Conservation (phyloP, 2,329 filamentous ascomycete genomes). For the Ophiostoma himal-ulmi region DNA sequence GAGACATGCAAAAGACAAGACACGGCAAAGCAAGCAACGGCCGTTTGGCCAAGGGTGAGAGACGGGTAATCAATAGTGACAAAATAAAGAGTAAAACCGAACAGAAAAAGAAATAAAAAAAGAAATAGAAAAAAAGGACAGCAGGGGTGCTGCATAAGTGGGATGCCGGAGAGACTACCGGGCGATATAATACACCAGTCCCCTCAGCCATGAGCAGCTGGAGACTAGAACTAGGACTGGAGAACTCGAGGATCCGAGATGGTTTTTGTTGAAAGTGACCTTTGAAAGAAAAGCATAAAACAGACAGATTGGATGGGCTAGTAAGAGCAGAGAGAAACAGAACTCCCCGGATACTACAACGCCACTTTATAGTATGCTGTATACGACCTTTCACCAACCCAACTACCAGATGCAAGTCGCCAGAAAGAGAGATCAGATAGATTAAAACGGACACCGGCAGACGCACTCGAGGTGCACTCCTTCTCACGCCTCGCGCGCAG, state of each 20-base stretch:
- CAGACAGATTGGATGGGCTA: neutral
- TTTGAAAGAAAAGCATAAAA: neutral
- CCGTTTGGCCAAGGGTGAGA: neutral
- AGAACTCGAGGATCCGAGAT: neutral
- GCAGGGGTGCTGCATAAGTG: conserved; percentile 10
- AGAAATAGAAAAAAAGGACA: neutral
- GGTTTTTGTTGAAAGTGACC: neutral
- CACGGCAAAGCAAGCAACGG: neutral
- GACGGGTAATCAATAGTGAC: neutral
- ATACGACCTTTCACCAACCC: neutral
- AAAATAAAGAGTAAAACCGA: neutral
- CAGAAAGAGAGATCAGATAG: conserved; percentile 5
- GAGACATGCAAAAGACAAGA: conserved; percentile 3
- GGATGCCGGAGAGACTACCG: conserved; percentile 5
- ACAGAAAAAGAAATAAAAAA: neutral
- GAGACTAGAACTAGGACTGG: neutral
- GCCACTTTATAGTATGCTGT: neutral
- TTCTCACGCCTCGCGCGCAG: neutral
- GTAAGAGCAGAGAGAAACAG: neutral
- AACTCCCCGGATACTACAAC: neutral
- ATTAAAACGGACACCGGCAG: conserved; percentile 8
- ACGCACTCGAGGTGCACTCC: neutral
- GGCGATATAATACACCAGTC: conserved; percentile 9
- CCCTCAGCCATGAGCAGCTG: conserved; percentile 4
- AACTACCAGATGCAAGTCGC: neutral